A percentile compares a stretch with the other conserved stretches of the same genome.
phyloP scores from a whole-genome alignment of 306 rosid genomes.

The Cucurbita maxima region DNA sequence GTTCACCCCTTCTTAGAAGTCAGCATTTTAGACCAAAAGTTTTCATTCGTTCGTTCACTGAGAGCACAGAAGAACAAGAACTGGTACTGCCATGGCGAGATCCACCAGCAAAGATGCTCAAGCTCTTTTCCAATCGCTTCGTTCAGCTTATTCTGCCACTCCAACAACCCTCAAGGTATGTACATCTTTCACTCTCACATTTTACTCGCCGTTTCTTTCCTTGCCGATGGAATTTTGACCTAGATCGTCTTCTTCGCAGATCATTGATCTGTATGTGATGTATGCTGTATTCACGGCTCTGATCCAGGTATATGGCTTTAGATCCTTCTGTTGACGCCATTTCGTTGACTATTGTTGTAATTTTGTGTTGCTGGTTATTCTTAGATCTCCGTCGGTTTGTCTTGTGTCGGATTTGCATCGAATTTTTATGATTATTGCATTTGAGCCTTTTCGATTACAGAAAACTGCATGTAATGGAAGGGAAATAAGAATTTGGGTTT shows the following conservation, averaged over 20 bases:
- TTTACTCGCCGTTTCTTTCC: neutral
- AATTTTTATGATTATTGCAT: neutral
- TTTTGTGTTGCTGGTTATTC: neutral
- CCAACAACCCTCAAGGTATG: conserved; percentile 47
- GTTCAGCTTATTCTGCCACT: conserved; percentile 62
- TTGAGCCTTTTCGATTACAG: neutral
- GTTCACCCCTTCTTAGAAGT: neutral
- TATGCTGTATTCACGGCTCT: conserved; percentile 66
- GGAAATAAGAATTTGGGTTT: neutral
- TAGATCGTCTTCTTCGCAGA: conserved; percentile 21
- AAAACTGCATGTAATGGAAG: neutral
- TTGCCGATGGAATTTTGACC: conserved; percentile 1
- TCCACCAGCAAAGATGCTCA: conserved; percentile 47
- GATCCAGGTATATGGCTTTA: conserved; percentile 43
- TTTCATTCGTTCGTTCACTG: neutral
- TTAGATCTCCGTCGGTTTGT: neutral
- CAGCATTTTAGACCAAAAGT: neutral
- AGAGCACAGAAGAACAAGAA: neutral
- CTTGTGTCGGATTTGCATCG: neutral
- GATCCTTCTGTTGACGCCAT: neutral
- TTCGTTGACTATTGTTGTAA: neutral
- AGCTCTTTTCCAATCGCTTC: conserved; percentile 43
- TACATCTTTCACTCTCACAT: neutral
- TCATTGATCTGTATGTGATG: conserved; percentile 69
- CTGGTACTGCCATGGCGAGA: conserved; percentile 11